These are phyloP conservation scores for Styphnolobium japonicum DNA, from an alignment of 306 rosid genomes.

Conservation along the genomic window DNA sequence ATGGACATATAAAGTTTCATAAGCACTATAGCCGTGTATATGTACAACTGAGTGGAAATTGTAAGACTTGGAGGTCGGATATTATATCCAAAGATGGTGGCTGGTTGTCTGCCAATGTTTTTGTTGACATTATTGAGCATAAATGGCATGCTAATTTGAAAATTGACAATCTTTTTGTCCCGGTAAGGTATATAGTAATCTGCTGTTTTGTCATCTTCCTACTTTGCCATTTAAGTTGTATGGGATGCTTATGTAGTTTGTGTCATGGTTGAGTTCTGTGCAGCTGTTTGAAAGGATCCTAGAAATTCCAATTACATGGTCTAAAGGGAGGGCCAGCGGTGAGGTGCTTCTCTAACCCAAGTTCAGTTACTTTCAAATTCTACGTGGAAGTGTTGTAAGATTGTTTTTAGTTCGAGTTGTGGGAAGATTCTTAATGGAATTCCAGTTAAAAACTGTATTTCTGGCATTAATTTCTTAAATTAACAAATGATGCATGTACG, in stretches of 20 bases:
- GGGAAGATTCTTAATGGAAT: neutral
- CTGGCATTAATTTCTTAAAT: neutral
- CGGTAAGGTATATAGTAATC: constrained; percentile 62
- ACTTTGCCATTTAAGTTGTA: constrained; percentile 13
- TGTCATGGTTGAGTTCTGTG: constrained; percentile 33
- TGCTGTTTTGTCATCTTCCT: neutral
- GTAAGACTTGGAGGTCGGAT: constrained; percentile 85
- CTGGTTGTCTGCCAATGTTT: constrained; percentile 86
- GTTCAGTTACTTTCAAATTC: neutral
- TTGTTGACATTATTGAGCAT: constrained; percentile 71
- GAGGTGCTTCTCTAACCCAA: constrained; percentile 79
- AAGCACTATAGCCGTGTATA: constrained; percentile 69
- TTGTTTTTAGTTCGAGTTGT: neutral
- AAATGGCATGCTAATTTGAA: constrained; percentile 91
- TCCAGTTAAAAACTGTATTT: neutral
- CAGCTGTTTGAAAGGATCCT: constrained; percentile 96
- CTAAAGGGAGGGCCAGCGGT: constrained; percentile 85
- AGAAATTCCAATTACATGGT: constrained; percentile 84
- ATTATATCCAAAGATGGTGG: constrained; percentile 74
- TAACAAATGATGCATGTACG: neutral
- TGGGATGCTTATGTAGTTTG: constrained; percentile 21
- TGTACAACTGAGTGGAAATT: constrained; percentile 79
- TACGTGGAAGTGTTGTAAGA: constrained; percentile 4
- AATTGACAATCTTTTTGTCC: constrained; percentile 70
- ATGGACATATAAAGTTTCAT: constrained; percentile 77